These are phyloP conservation scores for Sporothrix schenckii DNA, from an alignment of 2,329 filamentous ascomycete genomes.

Conservation along the genomic window DNA sequence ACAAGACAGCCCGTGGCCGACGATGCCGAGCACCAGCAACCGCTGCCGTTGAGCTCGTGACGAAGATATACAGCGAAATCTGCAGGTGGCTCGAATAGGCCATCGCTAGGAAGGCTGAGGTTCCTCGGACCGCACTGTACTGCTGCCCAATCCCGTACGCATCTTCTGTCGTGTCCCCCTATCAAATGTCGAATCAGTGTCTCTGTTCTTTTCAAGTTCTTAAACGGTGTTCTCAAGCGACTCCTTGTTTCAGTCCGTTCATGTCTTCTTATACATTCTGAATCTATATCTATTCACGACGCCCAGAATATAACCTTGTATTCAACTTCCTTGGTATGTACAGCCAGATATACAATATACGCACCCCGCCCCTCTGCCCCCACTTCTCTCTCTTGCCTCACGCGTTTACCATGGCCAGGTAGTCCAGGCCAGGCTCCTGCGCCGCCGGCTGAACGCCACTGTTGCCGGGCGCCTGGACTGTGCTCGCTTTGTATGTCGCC, in stretches of 20 bases:
- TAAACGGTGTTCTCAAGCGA: no score
- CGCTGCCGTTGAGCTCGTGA: neutral
- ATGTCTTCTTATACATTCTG: neutral
- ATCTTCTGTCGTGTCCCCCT: no score
- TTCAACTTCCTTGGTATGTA: neutral
- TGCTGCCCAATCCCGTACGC: no score
- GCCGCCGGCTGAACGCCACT: neutral
- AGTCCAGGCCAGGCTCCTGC: conserved; percentile 36
- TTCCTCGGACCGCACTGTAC: no score
- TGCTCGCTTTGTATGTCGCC: conserved; percentile 38
- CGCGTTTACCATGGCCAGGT: conserved; percentile 40
- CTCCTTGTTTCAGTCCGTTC: no score
- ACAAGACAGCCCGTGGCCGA: neutral
- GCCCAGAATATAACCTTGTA: neutral
- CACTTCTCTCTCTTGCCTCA: conserved; percentile 32
- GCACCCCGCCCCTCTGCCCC: neutral
- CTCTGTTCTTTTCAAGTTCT: no score
- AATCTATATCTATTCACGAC: neutral
- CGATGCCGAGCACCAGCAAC: neutral
- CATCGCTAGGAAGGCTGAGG: no score
- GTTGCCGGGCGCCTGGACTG: neutral
- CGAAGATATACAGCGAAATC: no score
- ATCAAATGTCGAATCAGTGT: no score
- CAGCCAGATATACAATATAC: conserved; percentile 1
- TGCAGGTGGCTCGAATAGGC: no score